These are phyloP conservation scores for Exidia glandulosa DNA, from an alignment of 768 basidiomycete genomes.

Conservation along the genomic window DNA sequence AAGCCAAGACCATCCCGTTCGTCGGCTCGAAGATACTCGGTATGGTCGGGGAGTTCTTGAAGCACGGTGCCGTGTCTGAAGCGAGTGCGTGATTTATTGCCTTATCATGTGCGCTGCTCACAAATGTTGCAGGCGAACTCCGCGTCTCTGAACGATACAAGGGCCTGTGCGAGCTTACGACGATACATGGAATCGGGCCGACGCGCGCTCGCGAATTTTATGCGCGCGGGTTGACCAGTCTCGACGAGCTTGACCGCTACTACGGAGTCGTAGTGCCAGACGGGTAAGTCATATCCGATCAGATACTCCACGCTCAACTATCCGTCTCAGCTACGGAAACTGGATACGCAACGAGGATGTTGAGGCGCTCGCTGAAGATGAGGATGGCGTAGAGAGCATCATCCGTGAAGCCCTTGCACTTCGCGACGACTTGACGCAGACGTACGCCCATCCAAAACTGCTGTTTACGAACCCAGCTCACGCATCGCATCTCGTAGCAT, in stretches of 20 bases:
- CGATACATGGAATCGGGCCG: conserved; percentile 66
- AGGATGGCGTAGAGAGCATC: conserved; percentile 16
- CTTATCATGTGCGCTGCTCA: too few relatives aligned
- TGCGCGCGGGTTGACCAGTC: conserved; percentile 50
- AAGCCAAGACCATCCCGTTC: conserved; percentile 22
- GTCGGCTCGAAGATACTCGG: conserved; percentile 28
- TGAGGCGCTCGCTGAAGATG: conserved; percentile 16
- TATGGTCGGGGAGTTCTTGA: too few relatives aligned
- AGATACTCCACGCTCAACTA: too few relatives aligned
- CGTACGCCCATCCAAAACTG: conserved; percentile 20
- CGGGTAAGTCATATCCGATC: too few relatives aligned
- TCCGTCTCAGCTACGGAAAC: conserved; percentile 1
- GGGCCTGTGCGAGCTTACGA: conserved; percentile 44
- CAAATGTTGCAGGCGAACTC: conserved; percentile 43
- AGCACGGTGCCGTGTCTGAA: too few relatives aligned
- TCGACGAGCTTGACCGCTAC: conserved; percentile 58
- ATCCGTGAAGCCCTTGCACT: conserved; percentile 52
- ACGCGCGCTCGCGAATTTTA: conserved; percentile 56
- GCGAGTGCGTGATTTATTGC: too few relatives aligned
- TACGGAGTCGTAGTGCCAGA: conserved; percentile 35
- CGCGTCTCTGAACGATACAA: conserved; percentile 40
- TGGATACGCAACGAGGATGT: conserved; percentile 4
- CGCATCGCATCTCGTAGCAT: conserved; percentile 36
- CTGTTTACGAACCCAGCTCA: not conserved
- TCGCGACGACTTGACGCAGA: conserved; percentile 41